phyloP scores from a whole-genome alignment of 192 early-diverging fungal genomes.

The Backusella westeae region DNA sequence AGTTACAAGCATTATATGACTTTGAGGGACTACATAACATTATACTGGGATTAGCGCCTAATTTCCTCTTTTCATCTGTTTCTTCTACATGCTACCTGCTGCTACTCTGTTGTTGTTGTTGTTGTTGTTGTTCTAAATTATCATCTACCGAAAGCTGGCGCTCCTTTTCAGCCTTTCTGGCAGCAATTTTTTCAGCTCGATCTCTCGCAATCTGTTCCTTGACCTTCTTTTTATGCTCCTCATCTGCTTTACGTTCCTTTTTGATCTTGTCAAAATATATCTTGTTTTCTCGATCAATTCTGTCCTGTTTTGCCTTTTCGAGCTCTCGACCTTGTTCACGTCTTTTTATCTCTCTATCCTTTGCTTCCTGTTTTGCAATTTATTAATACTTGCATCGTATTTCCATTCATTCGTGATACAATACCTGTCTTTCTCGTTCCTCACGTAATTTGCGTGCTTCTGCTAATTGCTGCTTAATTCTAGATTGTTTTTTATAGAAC shows the following conservation, averaged over 20 bases:
- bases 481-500: neutral
- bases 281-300: constrained; percentile 20
- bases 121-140: neutral
- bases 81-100: neutral
- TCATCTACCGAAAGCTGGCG: neutral
- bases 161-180: neutral
- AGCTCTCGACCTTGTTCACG: constrained; percentile 22
- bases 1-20: constrained; percentile 3
- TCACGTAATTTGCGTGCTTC: neutral
- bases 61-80: too few species aligned
- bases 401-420: neutral
- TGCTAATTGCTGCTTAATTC: neutral
- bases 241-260: constrained; percentile 25
- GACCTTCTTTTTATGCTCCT: constrained; percentile 24
- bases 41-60: too few species aligned
- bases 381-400: neutral
- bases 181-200: constrained; percentile 16
- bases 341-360: constrained; percentile 26
- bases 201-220: constrained; percentile 34
- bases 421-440: neutral
- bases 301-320: constrained; percentile 11
- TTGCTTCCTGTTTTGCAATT: constrained; percentile 11
- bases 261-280: constrained; percentile 26
- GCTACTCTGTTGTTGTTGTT: neutral
- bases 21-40: neutral